Conservation (phyloP, 495 filamentous ascomycete species). For the Xylaria telfairii region DNA sequence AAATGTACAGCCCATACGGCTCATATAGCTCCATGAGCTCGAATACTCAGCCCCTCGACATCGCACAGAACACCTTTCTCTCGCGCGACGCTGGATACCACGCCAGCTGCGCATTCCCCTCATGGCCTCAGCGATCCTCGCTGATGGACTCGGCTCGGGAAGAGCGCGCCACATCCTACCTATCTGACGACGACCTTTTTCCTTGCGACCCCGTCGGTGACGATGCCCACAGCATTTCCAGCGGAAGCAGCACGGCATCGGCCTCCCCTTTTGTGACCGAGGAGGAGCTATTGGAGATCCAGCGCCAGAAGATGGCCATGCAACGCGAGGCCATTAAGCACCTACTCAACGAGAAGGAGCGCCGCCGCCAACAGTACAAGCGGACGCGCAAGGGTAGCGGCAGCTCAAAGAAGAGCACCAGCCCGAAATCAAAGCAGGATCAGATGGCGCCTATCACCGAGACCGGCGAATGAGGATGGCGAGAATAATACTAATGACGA, state of each 20-base stretch:
- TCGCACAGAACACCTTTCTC: constrained; percentile 51
- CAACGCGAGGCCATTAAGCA: constrained; percentile 53
- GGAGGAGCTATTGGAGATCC: constrained; percentile 49
- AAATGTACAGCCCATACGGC: constrained; percentile 56
- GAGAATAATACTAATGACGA: constrained; percentile 15
- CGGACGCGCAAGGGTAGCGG: constrained; percentile 39
- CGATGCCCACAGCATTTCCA: constrained; percentile 52
- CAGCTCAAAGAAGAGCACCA: constrained; percentile 47
- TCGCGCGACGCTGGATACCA: constrained; percentile 43
- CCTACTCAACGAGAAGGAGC: constrained; percentile 56
- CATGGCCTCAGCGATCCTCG: constrained; percentile 54
- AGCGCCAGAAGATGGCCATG: constrained; percentile 51
- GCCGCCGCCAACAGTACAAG: constrained; percentile 43
- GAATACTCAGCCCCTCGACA: constrained; percentile 59
- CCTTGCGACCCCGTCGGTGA: constrained; percentile 47
- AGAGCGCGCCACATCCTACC: constrained; percentile 53
- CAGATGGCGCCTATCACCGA: constrained; percentile 59
- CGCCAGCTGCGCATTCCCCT: constrained; percentile 56
- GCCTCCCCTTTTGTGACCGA: constrained; percentile 44
- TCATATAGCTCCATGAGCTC: constrained; percentile 50
- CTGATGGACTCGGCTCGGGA: constrained; percentile 47
- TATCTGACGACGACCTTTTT: constrained; percentile 58
- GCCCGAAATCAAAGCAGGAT: constrained; percentile 50
- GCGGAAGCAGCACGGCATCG: constrained; percentile 50
- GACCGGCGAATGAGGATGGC: constrained; percentile 38